Base-by-base conservation (phyloP, 805 yeast species). In the Dipodascopsis uninucleata region DNA sequence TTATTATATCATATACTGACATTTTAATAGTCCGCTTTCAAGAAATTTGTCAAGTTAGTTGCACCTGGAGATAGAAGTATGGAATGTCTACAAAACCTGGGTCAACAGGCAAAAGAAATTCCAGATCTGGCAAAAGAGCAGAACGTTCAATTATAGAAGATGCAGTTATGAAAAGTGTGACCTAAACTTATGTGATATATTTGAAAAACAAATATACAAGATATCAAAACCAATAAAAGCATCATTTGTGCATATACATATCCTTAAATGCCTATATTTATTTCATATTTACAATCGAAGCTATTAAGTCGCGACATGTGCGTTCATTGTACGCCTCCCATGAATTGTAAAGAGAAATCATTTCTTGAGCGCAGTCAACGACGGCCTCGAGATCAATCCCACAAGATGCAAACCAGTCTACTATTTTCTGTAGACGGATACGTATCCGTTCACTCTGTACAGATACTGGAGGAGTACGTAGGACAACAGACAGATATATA, bases 301-400 rank as follows among this genome's bases (percentile, higher is more conserved):
- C 43, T 9, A 53, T 18, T 14, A 43, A 10, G 21, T 53, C 57
- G 16, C 53, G 35, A 16, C 79, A 75, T 52, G 68, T 63, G 25
- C 69, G 71, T 61, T 85, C 96, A 57, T 85, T 86, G 59, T 85
- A 88, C n/a, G 77, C 62, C 53, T 84, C 87, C 96, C 97, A 89
- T 5, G 78, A 74, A 37, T 86, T 89, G 61, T 89, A 90, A 2
- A 89, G 64, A 3, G 84, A 78, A 32, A 90, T 73, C 59, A 88
- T 67, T 56, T 88, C 96, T 61, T 90, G 97, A 23, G 88, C 79
- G 9, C 88, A 81, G 48, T 84, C 90, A 33, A 83, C 78, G 4
- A 86, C 79, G 59, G 84, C 84, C 41, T 79, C 84, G 28, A 88
- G 64, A 59, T 89, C 84, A 2, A 90, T 75, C 52, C 84, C 85